A percentile compares a stretch with the other conserved stretches of the same genome.
These are phyloP conservation scores for Coelastrella sp. DNA, from an alignment of 139 green algal genomes.

Conservation along the genomic window DNA sequence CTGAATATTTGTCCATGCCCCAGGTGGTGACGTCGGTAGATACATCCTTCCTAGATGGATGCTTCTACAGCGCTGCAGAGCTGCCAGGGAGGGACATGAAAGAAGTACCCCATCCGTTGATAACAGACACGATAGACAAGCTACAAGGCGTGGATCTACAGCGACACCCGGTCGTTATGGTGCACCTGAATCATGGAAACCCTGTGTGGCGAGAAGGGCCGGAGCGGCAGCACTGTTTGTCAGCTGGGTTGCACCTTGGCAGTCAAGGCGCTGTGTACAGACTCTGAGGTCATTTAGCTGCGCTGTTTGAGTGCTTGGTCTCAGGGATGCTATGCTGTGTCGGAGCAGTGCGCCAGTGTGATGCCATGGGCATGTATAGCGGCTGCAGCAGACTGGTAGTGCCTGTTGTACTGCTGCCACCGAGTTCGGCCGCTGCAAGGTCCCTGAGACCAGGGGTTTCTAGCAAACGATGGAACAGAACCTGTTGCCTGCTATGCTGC, in stretches of 20 bases:
- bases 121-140: constrained; percentile 28
- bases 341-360: too few species aligned
- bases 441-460: too few species aligned
- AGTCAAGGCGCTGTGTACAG: not conserved
- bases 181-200: constrained; percentile 59
- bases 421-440: too few species aligned
- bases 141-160: not conserved
- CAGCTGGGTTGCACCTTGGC: constrained; percentile 7
- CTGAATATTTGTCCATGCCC: not conserved
- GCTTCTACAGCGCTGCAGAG: constrained; percentile 48
- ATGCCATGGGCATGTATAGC: too few species aligned
- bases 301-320: too few species aligned
- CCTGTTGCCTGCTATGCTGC: too few species aligned
- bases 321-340: too few species aligned
- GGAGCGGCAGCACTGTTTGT: not conserved
- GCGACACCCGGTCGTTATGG: constrained; percentile 23
- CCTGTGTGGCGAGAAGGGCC: constrained; percentile 18
- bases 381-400: too few species aligned
- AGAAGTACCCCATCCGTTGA: constrained; percentile 45
- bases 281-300: not conserved
- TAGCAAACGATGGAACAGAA: too few species aligned
- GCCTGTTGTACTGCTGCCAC: too few species aligned
- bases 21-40: constrained; percentile 31
- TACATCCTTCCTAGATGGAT: constrained; percentile 47
- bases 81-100: constrained; percentile 47